These are phyloP conservation scores for Trametes punicea DNA, from an alignment of 768 basidiomycete species.

Conservation along the genomic window DNA sequence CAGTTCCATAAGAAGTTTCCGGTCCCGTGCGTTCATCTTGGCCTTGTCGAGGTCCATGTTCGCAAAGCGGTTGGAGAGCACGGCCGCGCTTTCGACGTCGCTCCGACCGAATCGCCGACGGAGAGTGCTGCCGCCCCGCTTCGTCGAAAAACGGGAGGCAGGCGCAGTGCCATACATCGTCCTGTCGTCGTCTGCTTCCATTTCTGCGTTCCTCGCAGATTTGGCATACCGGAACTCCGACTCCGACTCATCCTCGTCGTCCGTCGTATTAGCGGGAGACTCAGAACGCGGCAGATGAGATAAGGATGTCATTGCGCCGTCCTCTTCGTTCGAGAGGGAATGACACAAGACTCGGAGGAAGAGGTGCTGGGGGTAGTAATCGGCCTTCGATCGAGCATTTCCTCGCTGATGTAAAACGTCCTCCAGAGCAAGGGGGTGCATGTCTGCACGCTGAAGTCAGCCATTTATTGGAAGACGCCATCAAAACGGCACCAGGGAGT, in stretches of 20 bases:
- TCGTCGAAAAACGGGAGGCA: conserved; percentile 25
- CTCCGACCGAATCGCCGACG: conserved; percentile 8
- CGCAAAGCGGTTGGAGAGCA: conserved; percentile 1
- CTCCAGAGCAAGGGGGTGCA: conserved; percentile 72
- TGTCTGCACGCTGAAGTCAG: conserved; percentile 35
- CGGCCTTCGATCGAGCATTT: conserved; percentile 60
- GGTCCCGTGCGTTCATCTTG: conserved; percentile 24
- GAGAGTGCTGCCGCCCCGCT: conserved; percentile 17
- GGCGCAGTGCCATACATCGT: conserved; percentile 28
- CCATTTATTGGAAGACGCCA: background rate
- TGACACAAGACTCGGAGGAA: conserved; percentile 71
- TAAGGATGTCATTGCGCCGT: conserved; percentile 17
- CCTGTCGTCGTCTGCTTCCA: conserved; percentile 29
- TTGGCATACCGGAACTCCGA: conserved; percentile 24
- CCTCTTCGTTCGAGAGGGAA: conserved; percentile 37
- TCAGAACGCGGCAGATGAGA: conserved; percentile 34
- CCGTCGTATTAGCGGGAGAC: conserved; percentile 28
- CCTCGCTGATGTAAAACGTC: conserved; percentile 59
- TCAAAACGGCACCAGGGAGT: background rate
- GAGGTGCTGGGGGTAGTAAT: conserved; percentile 68
- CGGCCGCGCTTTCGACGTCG: conserved; percentile 18
- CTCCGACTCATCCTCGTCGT: conserved; percentile 26
- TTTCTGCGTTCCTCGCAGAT: conserved; percentile 30
- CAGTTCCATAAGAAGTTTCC: conserved; percentile 34
- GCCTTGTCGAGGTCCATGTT: conserved; percentile 10